Conservation (phyloP, 306 rosid species). For the Rosa lucieae region DNA sequence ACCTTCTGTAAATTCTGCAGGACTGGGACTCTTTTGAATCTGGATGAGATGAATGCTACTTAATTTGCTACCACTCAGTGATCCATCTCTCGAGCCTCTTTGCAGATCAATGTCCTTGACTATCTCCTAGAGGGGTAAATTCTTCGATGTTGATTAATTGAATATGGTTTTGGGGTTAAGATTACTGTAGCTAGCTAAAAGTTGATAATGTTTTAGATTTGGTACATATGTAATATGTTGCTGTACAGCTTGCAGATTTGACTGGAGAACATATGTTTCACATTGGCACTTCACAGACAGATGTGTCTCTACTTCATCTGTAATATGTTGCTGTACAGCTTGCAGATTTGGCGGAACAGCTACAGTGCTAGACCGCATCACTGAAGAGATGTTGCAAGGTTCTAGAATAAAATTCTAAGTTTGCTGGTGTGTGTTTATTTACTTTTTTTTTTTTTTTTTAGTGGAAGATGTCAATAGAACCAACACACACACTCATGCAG, state of each 20-base stretch:
- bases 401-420: too few relatives aligned
- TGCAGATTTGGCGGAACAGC: conserved; percentile 55
- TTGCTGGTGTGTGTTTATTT: too few relatives aligned
- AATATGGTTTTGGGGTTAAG: neutral
- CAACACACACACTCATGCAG: too few relatives aligned
- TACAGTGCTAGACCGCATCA: neutral
- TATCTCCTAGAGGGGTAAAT: conserved; percentile 79
- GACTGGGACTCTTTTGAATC: conserved; percentile 78
- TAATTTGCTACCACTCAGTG: conserved; percentile 63
- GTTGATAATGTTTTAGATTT: neutral
- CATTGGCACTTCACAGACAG: too few relatives aligned
- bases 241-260: conserved; percentile 84
- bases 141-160: neutral
- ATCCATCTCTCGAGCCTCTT: conserved; percentile 77
- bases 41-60: conserved; percentile 74
- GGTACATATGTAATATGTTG: conserved; percentile 13
- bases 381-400: conserved; percentile 89
- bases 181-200: neutral
- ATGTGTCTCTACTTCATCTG: too few relatives aligned
- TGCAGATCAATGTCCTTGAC: conserved; percentile 86
- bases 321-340: conserved; percentile 55
- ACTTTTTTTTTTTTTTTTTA: too few relatives aligned
- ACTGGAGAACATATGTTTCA: conserved; percentile 60
- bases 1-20: conserved; percentile 84
- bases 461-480: too few relatives aligned